These are phyloP conservation scores for Cordyceps tenuipes DNA, from an alignment of 2,329 filamentous ascomycete species.

Conservation along the genomic window DNA sequence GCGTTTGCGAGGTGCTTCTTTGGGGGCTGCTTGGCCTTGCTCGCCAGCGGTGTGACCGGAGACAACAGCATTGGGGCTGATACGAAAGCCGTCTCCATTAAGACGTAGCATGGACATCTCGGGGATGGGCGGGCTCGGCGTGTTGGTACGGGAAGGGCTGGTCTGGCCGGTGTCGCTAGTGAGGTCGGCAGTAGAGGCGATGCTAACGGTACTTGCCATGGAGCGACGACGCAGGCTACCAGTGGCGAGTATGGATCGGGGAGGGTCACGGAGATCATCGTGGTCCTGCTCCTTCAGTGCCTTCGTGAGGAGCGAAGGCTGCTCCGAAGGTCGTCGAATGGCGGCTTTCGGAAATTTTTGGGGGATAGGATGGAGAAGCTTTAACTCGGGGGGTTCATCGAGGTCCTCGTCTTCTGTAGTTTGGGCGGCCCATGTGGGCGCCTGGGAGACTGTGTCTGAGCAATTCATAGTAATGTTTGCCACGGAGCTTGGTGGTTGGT, in stretches of 20 bases:
- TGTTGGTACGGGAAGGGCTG: constrained; percentile 78
- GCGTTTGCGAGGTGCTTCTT: constrained; percentile 55
- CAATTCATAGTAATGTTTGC: constrained; percentile 30
- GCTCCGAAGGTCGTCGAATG: constrained; percentile 42
- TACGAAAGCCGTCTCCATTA: constrained; percentile 21
- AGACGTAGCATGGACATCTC: constrained; percentile 42
- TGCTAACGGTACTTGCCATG: constrained; percentile 70
- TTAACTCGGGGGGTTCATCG: constrained; percentile 77
- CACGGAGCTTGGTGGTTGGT: constrained; percentile 11
- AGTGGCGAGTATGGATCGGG: constrained; percentile 26
- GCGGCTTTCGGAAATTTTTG: constrained; percentile 38
- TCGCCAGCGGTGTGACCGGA: constrained; percentile 18
- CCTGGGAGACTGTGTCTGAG: constrained; percentile 18
- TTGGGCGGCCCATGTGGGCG: constrained; percentile 26
- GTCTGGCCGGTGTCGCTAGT: constrained; percentile 92
- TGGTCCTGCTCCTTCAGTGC: constrained; percentile 53
- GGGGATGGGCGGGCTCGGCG: constrained; percentile 77
- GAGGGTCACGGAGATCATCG: constrained; percentile 4
- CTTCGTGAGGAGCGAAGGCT: constrained; percentile 79
- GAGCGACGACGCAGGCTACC: constrained; percentile 45
- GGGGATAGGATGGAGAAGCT: constrained; percentile 20
- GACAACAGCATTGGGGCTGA: constrained; percentile 20
- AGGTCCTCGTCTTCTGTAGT: constrained; percentile 62
- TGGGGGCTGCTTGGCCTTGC: constrained; percentile 32
- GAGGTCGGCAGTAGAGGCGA: constrained; percentile 77